Percentiles rank a stretch among this genome's conserved stretches.
These are phyloP conservation scores for Leccinum pallidistipes DNA, from an alignment of 1,284 basidiomycete genomes.

Conservation along the genomic window DNA sequence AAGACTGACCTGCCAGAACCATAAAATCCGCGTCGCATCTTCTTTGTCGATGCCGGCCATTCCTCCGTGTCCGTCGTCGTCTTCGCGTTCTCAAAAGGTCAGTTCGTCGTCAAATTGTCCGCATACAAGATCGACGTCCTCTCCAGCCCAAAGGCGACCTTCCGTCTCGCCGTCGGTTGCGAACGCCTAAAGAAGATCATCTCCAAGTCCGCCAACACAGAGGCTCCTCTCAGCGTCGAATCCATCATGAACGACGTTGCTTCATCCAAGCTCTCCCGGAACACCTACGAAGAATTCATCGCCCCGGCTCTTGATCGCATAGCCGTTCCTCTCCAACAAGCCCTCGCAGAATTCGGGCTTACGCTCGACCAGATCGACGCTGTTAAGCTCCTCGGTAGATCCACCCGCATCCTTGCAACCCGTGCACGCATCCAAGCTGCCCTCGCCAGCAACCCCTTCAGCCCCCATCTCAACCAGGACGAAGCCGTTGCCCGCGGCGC, in stretches of 20 bases:
- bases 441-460: no score
- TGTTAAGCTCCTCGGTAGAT: no score
- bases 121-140: constrained; percentile 91
- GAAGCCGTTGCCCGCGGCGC: no score
- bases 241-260: constrained; percentile 48
- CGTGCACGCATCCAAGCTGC: no score
- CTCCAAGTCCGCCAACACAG: neutral
- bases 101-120: constrained; percentile 58
- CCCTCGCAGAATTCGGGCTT: no score
- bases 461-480: no score
- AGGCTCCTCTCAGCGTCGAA: constrained; percentile 59
- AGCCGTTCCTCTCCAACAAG: no score
- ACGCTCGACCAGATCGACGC: no score
- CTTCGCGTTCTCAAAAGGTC: constrained; percentile 85
- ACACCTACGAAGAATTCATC: no score
- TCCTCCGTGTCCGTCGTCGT: constrained; percentile 84
- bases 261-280: no score
- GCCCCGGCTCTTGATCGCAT: no score
- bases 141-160: constrained; percentile 85
- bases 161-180: constrained; percentile 83
- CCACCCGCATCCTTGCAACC: no score
- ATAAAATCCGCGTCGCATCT: constrained; percentile 59
- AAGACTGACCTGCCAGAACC: neutral
- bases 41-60: constrained; percentile 93
- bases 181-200: constrained; percentile 76